Evolutionary conservation across 352 stramenopile species (phyloP).

Genomic region (Thraustochytrium sp.): DNA sequence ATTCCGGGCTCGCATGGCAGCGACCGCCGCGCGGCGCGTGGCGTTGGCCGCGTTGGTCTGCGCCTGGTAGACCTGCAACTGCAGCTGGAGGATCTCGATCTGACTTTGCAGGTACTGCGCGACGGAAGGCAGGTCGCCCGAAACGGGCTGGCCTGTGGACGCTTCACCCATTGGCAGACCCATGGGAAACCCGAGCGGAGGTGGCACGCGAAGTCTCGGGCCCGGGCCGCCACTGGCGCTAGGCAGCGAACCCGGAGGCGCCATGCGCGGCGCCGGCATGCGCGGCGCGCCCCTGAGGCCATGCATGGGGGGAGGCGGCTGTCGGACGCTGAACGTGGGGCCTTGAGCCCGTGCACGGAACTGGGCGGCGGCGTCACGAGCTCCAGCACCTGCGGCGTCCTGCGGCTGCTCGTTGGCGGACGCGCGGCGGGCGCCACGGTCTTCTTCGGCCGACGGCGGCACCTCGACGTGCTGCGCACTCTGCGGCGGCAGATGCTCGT

Average conservation of each 20-base stretch:
- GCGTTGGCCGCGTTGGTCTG: slow-evolving; percentile 4
- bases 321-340: too few relatives aligned
- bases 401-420: too few relatives aligned
- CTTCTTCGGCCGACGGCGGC: too few relatives aligned
- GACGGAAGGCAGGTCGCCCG: not conserved
- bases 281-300: too few relatives aligned
- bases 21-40: not conserved
- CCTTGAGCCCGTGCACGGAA: too few relatives aligned
- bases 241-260: not conserved
- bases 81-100: slow-evolving; percentile 39
- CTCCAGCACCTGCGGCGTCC: too few relatives aligned
- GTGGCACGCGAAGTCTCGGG: not conserved
- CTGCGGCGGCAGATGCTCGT: too few relatives aligned
- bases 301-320: too few relatives aligned
- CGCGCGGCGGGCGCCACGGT: too few relatives aligned
- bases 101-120: slow-evolving; percentile 24
- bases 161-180: not conserved
- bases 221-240: not conserved
- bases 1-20: not conserved
- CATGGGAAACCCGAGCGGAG: slow-evolving; percentile 23
- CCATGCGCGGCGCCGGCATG: not conserved
- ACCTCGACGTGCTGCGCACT: too few relatives aligned
- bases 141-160: not conserved
- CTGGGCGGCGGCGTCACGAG: too few relatives aligned
- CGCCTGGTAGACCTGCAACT: slow-evolving; percentile 36